Base-by-base conservation (phyloP, 2,329 filamentous ascomycete genomes). In the Aspergillus thermomutatus region DNA sequence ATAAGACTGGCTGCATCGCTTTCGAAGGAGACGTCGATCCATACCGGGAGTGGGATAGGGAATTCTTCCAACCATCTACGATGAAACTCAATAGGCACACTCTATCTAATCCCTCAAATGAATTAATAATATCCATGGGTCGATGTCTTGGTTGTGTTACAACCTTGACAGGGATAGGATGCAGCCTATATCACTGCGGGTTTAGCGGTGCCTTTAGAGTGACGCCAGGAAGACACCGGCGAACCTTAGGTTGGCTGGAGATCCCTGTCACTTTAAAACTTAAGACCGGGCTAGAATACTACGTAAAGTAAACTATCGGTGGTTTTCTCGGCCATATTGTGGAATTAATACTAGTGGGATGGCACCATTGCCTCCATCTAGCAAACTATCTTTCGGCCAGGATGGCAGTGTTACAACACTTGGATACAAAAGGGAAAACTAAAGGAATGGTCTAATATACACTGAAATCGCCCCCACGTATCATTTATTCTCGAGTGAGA, bases 401-500 rank as follows among this genome's bases (percentile, higher is more conserved):
- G 11, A 17, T 17, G 14, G 14, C 31, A 17, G 7, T 5, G 14
- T 37, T 5, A 17, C 31, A 7, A 37, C 14, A 17, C 5, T 3
- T 37, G 11, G 14, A 37, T 5, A 37, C 31, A 17, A 37, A 37
- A 17, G 14, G 6, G 17, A 17, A 17, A 17, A 34, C 14, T 34
- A 34, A 34, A 34, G 14, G 31, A 34, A 34, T 17, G 31, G 31
- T 17, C 4, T 6, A 34, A 6, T 17, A 34, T 17, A 34, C 31
- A 17, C 19, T 0, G 10, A 9, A 19, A 26, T 48, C 11, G 23
- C 9, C 21, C 46, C 10, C 34, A 26, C 43, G 23, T 19, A 28
- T 51, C 23, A 19, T 50, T 31, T 50, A 21, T 49, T 31, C 43
- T 66, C 65, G 9, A 57, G 51, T 9, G 63, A 65, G 3, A 70